A percentile compares a stretch with the other conserved stretches of the same genome.
Conservation (phyloP, 345 rosid species). For the Ailanthus altissimus region DNA sequence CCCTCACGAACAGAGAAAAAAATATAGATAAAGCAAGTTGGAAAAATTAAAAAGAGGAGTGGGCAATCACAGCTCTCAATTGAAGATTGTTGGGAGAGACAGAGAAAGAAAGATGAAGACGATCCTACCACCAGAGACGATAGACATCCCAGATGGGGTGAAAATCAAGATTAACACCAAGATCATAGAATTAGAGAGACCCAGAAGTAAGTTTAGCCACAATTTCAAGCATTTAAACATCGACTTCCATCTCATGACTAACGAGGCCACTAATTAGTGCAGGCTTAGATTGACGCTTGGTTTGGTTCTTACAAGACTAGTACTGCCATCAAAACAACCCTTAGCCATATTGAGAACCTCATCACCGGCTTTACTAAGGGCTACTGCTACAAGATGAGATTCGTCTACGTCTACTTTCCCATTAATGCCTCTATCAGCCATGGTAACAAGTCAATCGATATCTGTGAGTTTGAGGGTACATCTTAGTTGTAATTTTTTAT, state of each 20-base stretch:
- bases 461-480: constrained; percentile 33
- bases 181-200: constrained; percentile 58
- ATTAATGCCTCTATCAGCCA: constrained; percentile 71
- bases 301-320: constrained; percentile 58
- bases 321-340: constrained; percentile 65
- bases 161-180: constrained; percentile 55
- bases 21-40: too few species aligned
- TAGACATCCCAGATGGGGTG: too few species aligned
- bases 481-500: too few species aligned
- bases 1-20: background rate
- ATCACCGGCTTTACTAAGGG: constrained; percentile 72
- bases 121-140: too few species aligned
- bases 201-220: constrained; percentile 56
- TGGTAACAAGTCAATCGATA: constrained; percentile 57
- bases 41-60: too few species aligned
- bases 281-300: constrained; percentile 66
- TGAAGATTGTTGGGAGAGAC: too few species aligned
- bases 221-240: constrained; percentile 67
- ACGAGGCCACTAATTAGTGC: constrained; percentile 45
- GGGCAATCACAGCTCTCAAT: too few species aligned
- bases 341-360: constrained; percentile 70
- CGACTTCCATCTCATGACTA: constrained; percentile 56
- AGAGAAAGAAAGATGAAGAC: too few species aligned
- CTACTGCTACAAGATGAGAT: constrained; percentile 80
- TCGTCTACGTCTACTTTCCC: constrained; percentile 82